Evolutionary conservation across 1,284 basidiomycete genomes (phyloP), one percentile per base, ranked within the genome.

Genomic region (Pterulicium gracile): DNA sequence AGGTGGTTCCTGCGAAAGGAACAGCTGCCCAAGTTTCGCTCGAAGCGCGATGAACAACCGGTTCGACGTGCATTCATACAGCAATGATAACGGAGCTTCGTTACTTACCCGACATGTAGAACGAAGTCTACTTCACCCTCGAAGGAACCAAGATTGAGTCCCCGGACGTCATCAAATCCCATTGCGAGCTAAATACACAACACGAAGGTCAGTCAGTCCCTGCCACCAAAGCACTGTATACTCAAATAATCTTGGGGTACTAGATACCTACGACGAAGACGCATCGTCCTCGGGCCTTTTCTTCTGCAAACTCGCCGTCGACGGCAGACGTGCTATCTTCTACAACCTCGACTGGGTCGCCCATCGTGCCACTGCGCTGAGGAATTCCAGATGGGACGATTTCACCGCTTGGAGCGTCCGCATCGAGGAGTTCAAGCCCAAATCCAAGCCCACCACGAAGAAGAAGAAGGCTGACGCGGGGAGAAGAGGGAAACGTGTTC

Each of bases 1-100:
- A 83, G 85, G 52, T 86, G 83, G 83, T 87, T 86, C 54, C 60
- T 80, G 48, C 65, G 76, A 15, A 81, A 81, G 0, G 60, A 61
- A 0, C 77, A 86, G 55, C 64, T 86, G 45, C 70, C 80, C 2
- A 59, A 62, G 21, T 61, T 77, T 46, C 68, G 83, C 22, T 75
- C 73, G 1, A 73, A 72, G 51, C 69, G 78, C 41, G 69, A 74
- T 7, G 70, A 79, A 56, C 56, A 65, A 24, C 68, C 78, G 61
- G 83, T 83, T 46, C 36, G 68, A 61, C 32, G n/a, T n/a, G n/a
- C n/a, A n/a, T n/a, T n/a, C n/a, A n/a, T n/a, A n/a, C n/a, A n/a
- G n/a, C n/a, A n/a, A n/a, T n/a, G n/a, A n/a, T n/a, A n/a, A n/a
- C n/a, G n/a, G n/a, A 12, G 14, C 15, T 36, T n/a, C 48, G 35